These are phyloP conservation scores for Orbilia blumenaviensis DNA, from an alignment of 2,329 filamentous ascomycete species.

Conservation along the genomic window DNA sequence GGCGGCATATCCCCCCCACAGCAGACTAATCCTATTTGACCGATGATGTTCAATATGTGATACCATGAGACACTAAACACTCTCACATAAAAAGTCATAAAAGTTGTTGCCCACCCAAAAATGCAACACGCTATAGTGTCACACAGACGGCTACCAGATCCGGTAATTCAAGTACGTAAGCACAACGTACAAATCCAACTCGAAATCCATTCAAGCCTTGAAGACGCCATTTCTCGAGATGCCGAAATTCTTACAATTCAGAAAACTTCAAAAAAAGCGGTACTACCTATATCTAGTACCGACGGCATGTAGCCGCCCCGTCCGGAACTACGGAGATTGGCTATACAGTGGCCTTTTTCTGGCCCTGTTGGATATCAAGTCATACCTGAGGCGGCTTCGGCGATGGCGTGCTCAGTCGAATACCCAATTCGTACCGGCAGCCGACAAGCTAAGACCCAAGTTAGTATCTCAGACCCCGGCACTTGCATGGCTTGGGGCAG, in stretches of 20 bases:
- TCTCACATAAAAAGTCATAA: background rate
- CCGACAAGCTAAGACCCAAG: constrained; percentile 24
- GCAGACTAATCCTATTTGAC: background rate
- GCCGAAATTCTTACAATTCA: constrained; percentile 1
- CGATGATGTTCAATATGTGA: background rate
- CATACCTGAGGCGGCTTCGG: constrained; percentile 38
- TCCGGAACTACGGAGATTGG: constrained; percentile 12
- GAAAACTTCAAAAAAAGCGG: background rate
- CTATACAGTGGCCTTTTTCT: background rate
- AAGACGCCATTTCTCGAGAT: constrained; percentile 12
- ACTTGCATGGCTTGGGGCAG: constrained; percentile 7
- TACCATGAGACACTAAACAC: background rate
- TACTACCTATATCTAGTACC: background rate
- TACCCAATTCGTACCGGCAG: constrained; percentile 36
- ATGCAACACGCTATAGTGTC: constrained; percentile 1
- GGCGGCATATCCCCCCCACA: background rate
- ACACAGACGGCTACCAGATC: constrained; percentile 6
- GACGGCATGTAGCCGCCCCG: background rate
- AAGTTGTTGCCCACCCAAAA: constrained; percentile 10
- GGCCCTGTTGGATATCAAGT: background rate
- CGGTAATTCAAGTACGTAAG: constrained; percentile 12
- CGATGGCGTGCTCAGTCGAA: constrained; percentile 51
- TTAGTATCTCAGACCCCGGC: constrained; percentile 25
- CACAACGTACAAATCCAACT: too few relatives aligned
- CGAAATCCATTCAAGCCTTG: background rate